phyloP scores from a whole-genome alignment of 345 rosid genomes.

The Microcos paniculata region DNA sequence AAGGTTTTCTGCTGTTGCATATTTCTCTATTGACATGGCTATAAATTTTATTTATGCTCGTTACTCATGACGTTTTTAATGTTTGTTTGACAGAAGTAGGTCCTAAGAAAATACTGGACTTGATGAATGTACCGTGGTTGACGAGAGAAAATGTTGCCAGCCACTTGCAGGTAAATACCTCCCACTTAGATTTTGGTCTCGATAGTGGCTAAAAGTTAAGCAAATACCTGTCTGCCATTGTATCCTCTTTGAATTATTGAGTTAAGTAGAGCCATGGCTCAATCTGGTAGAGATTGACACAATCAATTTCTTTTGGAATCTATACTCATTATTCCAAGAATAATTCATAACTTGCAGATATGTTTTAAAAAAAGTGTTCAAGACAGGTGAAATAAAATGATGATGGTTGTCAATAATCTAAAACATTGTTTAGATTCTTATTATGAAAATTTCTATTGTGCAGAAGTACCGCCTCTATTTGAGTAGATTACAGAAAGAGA shows the following conservation, averaged over 20 bases:
- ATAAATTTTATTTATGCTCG: slow-evolving; percentile 24
- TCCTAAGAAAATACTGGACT: slow-evolving; percentile 90
- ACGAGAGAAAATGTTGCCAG: slow-evolving; percentile 96
- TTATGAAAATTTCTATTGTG: slow-evolving; percentile 16
- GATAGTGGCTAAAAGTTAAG: neutral
- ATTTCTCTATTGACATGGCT: slow-evolving; percentile 26
- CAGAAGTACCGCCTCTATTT: slow-evolving; percentile 97
- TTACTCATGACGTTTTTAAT: slow-evolving; percentile 28
- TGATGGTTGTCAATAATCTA: neutral
- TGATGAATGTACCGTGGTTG: slow-evolving; percentile 96
- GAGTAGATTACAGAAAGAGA: slow-evolving; percentile 75
- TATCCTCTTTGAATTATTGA: neutral
- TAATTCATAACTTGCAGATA: neutral
- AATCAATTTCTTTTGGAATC: neutral
- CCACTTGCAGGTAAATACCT: slow-evolving; percentile 75
- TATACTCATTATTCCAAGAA: too few species aligned
- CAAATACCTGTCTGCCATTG: too few species aligned
- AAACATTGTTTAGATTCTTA: slow-evolving; percentile 7
- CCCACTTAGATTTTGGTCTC: neutral
- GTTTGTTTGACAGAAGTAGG: slow-evolving; percentile 83
- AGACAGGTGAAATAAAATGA: neutral
- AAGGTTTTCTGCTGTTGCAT: slow-evolving; percentile 4
- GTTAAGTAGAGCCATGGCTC: neutral
- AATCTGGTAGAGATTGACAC: neutral
- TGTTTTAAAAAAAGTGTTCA: neutral